Evolutionary conservation across 2,329 filamentous ascomycete species (phyloP).

Genomic region (Lecanicillium sp.): DNA sequence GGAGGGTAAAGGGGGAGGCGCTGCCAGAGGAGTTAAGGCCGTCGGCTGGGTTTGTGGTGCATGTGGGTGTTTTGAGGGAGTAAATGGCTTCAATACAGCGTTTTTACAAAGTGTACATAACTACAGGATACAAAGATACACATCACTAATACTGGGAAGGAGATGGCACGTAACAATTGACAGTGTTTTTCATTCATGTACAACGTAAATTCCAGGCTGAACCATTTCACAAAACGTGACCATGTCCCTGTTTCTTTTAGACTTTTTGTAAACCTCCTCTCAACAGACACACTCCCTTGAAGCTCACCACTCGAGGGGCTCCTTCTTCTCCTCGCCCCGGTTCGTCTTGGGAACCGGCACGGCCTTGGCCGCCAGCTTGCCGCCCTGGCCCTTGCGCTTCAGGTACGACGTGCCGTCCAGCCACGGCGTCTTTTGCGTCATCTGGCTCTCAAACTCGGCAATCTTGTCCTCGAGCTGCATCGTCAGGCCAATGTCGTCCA

Average conservation of each 20-base stretch:
- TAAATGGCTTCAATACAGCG: constrained; percentile 4
- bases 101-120: no score
- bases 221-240: no score
- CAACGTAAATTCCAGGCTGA: no score
- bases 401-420: constrained; percentile 82
- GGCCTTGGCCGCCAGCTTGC: constrained; percentile 50
- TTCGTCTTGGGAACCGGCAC: constrained; percentile 81
- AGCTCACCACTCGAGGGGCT: constrained; percentile 83
- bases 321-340: constrained; percentile 71
- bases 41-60: constrained; percentile 71
- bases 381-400: constrained; percentile 46
- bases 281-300: not conserved
- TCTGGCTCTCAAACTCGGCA: constrained; percentile 67
- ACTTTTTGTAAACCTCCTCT: no score
- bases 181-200: no score
- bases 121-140: no score
- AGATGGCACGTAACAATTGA: no score
- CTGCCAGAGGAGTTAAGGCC: constrained; percentile 52
- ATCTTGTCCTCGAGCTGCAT: constrained; percentile 92
- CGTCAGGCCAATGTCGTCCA: constrained; percentile 92
- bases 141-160: no score
- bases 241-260: no score
- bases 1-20: constrained; percentile 62
- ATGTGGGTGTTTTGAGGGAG: constrained; percentile 59
- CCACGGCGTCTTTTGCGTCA: constrained; percentile 78